These are phyloP conservation scores for Micractinium conductrix DNA, from an alignment of 139 green algal species.

Conservation along the genomic window DNA sequence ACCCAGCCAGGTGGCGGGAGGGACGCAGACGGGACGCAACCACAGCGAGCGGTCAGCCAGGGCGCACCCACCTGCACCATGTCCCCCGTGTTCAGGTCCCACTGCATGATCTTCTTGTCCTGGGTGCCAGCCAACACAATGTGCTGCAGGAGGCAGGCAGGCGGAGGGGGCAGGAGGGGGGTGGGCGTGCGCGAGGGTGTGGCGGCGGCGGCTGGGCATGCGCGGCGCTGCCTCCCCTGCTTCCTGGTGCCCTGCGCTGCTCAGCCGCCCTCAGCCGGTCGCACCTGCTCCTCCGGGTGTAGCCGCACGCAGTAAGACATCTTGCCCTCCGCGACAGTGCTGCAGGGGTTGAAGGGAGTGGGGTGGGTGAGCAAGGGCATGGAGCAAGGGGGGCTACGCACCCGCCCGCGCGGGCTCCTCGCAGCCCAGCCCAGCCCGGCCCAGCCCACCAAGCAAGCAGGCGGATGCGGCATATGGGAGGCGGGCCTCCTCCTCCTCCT, in stretches of 20 bases:
- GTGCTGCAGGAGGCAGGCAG: conserved; percentile 75
- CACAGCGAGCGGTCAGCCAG: no score
- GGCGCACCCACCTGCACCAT: conserved; percentile 79
- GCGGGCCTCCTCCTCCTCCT: background rate
- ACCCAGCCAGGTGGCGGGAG: no score
- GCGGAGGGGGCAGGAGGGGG: background rate
- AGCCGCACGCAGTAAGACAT: conserved; percentile 90
- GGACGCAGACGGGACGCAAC: no score
- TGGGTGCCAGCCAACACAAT: conserved; percentile 85
- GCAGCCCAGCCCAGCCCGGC: background rate
- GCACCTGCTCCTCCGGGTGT: conserved; percentile 83
- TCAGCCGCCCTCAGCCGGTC: background rate
- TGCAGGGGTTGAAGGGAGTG: conserved; percentile 8
- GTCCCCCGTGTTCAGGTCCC: conserved; percentile 88
- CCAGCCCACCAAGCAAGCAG: background rate
- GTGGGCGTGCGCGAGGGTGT: background rate
- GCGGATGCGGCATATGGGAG: no score
- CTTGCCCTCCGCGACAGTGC: conserved; percentile 77
- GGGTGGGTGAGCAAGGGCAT: background rate
- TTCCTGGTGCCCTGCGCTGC: background rate
- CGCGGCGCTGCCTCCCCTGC: background rate
- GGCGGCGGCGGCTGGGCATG: background rate
- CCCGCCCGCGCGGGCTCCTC: background rate
- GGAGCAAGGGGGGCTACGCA: background rate
- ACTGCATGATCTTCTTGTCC: conserved; percentile 95